Percentiles rank a stretch among this genome's conserved stretches.
Conservation (phyloP, 139 green algal species). For the Nannochloris sp. region DNA sequence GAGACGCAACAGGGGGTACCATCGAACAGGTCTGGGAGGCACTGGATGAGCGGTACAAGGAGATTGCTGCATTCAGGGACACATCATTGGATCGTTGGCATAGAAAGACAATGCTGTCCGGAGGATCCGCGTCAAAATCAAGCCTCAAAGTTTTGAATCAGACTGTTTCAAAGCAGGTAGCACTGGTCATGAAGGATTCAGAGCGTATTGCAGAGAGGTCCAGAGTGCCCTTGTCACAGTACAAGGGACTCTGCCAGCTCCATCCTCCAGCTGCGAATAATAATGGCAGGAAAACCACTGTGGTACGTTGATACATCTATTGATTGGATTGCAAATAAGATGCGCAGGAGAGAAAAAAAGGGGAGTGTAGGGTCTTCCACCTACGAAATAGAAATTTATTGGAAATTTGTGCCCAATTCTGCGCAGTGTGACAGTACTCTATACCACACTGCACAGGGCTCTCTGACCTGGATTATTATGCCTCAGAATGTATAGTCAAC, state of each 20-base stretch:
- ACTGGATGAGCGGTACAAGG: conserved; percentile 13
- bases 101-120: conserved; percentile 54
- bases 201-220: conserved; percentile 39
- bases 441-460: too few species aligned
- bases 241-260: conserved; percentile 6
- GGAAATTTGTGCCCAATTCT: conserved; percentile 9
- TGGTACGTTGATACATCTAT: too few species aligned
- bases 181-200: conserved; percentile 24
- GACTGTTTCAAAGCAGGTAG: conserved; percentile 56
- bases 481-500: too few species aligned
- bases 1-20: neutral
- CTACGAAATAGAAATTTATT: conserved; percentile 19
- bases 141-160: conserved; percentile 61
- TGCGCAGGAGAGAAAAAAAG: too few species aligned
- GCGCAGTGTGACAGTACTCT: too few species aligned
- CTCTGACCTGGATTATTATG: too few species aligned
- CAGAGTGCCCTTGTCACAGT: conserved; percentile 22
- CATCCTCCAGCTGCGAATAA: too few species aligned
- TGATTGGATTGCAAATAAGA: too few species aligned
- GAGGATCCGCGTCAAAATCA: conserved; percentile 30
- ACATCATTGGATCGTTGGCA: conserved; percentile 72
- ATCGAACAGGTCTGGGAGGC: conserved; percentile 28
- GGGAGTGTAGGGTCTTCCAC: conserved; percentile 18
- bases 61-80: conserved; percentile 51
- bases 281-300: too few species aligned